Evolutionary conservation across 768 basidiomycete species (phyloP).

Genomic region (Tephrocybe rancida): DNA sequence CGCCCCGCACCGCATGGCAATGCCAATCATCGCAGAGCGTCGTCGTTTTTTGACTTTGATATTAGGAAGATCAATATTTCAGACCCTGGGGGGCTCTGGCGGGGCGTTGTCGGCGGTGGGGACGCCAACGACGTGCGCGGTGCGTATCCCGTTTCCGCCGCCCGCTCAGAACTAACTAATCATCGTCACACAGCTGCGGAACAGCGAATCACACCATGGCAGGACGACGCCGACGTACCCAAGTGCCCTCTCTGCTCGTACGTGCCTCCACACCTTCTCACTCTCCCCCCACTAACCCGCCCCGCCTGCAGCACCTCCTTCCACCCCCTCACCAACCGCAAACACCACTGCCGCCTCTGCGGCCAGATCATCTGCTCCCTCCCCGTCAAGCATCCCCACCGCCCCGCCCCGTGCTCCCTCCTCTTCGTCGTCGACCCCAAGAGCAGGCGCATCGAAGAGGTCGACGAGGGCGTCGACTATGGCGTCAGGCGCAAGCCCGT

Average conservation of each 20-base stretch:
- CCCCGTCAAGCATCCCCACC: slow-evolving; percentile 72
- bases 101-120: slow-evolving; percentile 52
- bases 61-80: slow-evolving; percentile 53
- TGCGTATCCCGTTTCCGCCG: slow-evolving; percentile 27
- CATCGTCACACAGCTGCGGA: slow-evolving; percentile 60
- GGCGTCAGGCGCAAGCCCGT: slow-evolving; percentile 62
- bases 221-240: slow-evolving; percentile 74
- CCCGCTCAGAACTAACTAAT: neutral
- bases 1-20: neutral
- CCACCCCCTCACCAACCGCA: slow-evolving; percentile 87
- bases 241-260: slow-evolving; percentile 89
- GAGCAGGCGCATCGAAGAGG: slow-evolving; percentile 80
- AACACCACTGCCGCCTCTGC: slow-evolving; percentile 95
- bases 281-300: neutral
- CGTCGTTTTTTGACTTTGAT: slow-evolving; percentile 77
- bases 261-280: slow-evolving; percentile 22
- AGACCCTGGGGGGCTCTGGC: slow-evolving; percentile 72
- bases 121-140: slow-evolving; percentile 72
- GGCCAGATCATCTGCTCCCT: slow-evolving; percentile 91
- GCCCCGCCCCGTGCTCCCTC: slow-evolving; percentile 71
- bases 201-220: slow-evolving; percentile 94
- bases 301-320: slow-evolving; percentile 59
- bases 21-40: slow-evolving; percentile 31
- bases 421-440: slow-evolving; percentile 86
- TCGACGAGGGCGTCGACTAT: slow-evolving; percentile 81